Evolutionary conservation across 345 rosid species (phyloP), one percentile per base, ranked within the genome.

Genomic region (Gossypium turneri): DNA sequence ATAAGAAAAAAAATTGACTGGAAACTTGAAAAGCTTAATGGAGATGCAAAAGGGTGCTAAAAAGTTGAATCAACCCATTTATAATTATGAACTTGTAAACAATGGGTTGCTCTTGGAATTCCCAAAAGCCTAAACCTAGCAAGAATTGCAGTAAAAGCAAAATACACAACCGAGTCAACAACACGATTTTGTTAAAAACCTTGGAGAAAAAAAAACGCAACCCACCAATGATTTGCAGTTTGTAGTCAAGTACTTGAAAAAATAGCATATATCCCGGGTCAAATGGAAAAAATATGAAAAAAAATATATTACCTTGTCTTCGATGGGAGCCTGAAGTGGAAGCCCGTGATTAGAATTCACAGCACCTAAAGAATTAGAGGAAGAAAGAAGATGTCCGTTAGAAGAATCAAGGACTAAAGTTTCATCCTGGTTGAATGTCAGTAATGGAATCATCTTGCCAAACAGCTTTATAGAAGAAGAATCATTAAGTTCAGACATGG

Each of bases 391-490:
- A 45, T 67, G 7, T 47, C 7, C 1, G 7, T 67, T 34, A 47
- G n/a, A 45, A 45, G 17, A 19, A 5, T 44, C 29, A 66, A 38
- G 24, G 12, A 44, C 45, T 20, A 38, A 64, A 41, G 50, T 44
- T 64, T 66, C 53, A 15, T 20, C 55, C 38, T 67, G 71, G 12
- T 45, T 45, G 55, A 45, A 48, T 68, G 48, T 48, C 13, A 79
- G 64, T 34, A 82, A 70, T 48, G 83, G 73, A 72, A 88, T 88
- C 72, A 79, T 86, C 83, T 82, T 79, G 17, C 92, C 92, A 45
- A 88, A 88, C 51, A 88, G 83, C 85, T 83, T 88, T 53, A 88
- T 81, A 1, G 79, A 83, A 8, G 82, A 34, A 17, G 81, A 44
- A 41, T 81, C 79, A 20, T 55, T 79, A 16, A 76, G 34, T 44